A percentile compares a stretch with the other conserved stretches of the same genome.
Evolutionary conservation across 257 asterid genomes (phyloP).

Genomic region (Ajuga chamaepitys): DNA sequence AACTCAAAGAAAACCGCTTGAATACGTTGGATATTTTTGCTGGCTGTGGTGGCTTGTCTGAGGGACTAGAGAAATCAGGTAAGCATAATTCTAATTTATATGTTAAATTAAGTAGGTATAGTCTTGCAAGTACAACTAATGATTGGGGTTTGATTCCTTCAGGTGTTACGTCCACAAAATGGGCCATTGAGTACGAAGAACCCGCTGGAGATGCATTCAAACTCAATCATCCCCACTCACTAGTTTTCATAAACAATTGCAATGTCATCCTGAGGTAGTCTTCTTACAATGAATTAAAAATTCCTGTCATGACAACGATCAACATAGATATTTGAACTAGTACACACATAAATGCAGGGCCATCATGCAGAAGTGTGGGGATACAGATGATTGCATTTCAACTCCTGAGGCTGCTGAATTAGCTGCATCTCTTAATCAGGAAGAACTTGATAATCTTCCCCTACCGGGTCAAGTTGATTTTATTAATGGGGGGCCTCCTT

Average conservation of each 20-base stretch:
- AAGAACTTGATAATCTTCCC: slow-evolving; percentile 65
- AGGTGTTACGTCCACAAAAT: slow-evolving; percentile 68
- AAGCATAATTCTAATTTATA: slow-evolving; percentile 18
- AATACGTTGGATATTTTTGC: slow-evolving; percentile 86
- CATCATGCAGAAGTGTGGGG: slow-evolving; percentile 86
- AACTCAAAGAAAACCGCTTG: slow-evolving; percentile 31
- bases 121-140: background rate
- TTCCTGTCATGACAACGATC: background rate
- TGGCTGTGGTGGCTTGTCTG: slow-evolving; percentile 97
- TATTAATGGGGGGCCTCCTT: slow-evolving; percentile 98
- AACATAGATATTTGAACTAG: slow-evolving; percentile 2
- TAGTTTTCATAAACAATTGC: slow-evolving; percentile 76
- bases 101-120: background rate
- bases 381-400: slow-evolving; percentile 78
- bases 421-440: slow-evolving; percentile 47
- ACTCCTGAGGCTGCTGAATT: slow-evolving; percentile 85
- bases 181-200: slow-evolving; percentile 97
- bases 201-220: slow-evolving; percentile 92
- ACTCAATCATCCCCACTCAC: slow-evolving; percentile 78
- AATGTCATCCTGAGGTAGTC: slow-evolving; percentile 79
- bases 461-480: slow-evolving; percentile 93
- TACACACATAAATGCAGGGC: slow-evolving; percentile 53
- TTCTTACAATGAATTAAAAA: background rate
- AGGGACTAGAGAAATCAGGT: slow-evolving; percentile 78
- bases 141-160: slow-evolving; percentile 17